A percentile compares a stretch with the other conserved stretches of the same genome.
Conservation (phyloP, 371 early-diverging fungal genomes). For the Umbelopsis sp. region DNA sequence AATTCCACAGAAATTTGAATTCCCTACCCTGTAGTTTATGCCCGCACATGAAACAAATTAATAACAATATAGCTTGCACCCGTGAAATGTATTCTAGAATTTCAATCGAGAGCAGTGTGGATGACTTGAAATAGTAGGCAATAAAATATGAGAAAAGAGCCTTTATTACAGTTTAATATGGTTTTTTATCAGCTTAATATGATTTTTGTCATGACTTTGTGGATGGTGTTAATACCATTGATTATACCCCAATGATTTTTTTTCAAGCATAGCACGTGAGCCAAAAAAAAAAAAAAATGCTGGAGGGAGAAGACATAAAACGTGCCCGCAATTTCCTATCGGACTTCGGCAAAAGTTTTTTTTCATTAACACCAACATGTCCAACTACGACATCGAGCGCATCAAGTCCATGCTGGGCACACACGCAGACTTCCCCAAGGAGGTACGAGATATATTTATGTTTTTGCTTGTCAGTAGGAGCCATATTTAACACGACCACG, state of each 20-base stretch:
- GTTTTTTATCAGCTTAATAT: no score
- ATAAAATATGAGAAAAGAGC: no score
- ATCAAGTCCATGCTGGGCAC: slow-evolving; percentile 71
- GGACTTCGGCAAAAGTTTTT: slow-evolving; percentile 6
- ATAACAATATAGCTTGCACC: no score
- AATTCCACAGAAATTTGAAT: no score
- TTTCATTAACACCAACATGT: slow-evolving; percentile 28
- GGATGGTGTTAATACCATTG: no score
- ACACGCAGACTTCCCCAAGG: slow-evolving; percentile 83
- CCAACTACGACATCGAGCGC: slow-evolving; percentile 54
- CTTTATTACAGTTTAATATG: no score
- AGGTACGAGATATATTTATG: slow-evolving; percentile 47
- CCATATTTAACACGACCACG: background rate
- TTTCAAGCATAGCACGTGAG: background rate
- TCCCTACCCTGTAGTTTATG: background rate
- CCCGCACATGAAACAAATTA: no score
- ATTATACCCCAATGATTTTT: no score
- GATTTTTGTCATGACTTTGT: no score
- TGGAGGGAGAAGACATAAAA: background rate
- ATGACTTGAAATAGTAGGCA: no score
- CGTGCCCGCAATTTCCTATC: background rate
- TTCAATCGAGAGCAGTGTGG: no score
- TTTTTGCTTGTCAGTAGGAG: background rate
- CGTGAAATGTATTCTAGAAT: no score
- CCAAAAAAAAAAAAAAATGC: background rate